Percentiles rank a stretch among this genome's conserved stretches.
phyloP scores from a whole-genome alignment of 192 early-diverging fungal genomes.

The Cetraspora pellucida region DNA sequence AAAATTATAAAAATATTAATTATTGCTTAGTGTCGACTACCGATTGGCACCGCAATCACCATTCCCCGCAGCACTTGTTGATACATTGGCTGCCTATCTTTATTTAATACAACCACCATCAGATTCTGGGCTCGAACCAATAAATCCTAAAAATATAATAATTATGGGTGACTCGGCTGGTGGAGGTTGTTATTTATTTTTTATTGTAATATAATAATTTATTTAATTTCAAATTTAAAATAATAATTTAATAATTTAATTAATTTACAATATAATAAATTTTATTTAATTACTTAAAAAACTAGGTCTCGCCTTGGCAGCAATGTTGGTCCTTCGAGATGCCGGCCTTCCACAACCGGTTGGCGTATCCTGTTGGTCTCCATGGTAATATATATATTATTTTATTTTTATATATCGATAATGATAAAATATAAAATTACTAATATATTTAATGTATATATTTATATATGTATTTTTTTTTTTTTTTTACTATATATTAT shows the following conservation, averaged over 20 bases:
- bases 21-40: constrained; percentile 62
- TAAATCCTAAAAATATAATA: constrained; percentile 60
- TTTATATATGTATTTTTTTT: background rate
- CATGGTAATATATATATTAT: constrained; percentile 58
- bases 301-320: constrained; percentile 51
- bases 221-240: too few species aligned
- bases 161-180: constrained; percentile 75
- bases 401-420: background rate
- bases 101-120: constrained; percentile 60
- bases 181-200: constrained; percentile 40
- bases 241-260: too few species aligned
- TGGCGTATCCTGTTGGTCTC: constrained; percentile 61
- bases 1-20: too few species aligned
- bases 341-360: constrained; percentile 59
- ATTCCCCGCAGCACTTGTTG: constrained; percentile 83
- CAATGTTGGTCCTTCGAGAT: constrained; percentile 60
- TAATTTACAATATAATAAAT: too few species aligned
- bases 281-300: too few species aligned
- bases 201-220: too few species aligned
- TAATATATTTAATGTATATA: background rate
- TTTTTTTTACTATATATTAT: background rate
- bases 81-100: constrained; percentile 76
- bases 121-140: constrained; percentile 50
- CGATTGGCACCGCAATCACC: constrained; percentile 78
- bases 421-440: too few species aligned